Percentiles rank a stretch among this genome's conserved stretches.
Conservation (phyloP, 805 yeast species). For the Candida alai region DNA sequence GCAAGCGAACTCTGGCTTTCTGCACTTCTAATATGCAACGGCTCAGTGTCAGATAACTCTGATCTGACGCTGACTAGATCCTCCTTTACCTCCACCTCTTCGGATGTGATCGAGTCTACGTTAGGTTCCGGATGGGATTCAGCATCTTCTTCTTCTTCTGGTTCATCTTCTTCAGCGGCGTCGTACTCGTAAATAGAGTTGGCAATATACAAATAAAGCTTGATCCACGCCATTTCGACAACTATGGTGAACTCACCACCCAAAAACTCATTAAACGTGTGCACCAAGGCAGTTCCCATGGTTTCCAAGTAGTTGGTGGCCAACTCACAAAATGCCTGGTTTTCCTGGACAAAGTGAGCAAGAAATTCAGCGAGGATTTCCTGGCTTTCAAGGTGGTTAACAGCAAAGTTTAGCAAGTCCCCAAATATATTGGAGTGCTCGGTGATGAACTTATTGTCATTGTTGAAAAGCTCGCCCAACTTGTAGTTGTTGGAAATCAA, state of each 20-base stretch:
- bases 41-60: conserved; percentile 20
- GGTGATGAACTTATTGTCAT: conserved; percentile 17
- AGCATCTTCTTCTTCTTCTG: conserved; percentile 13
- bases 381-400: conserved; percentile 27
- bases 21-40: conserved; percentile 21
- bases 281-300: conserved; percentile 37
- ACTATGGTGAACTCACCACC: conserved; percentile 27
- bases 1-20: conserved; percentile 4
- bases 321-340: conserved; percentile 20
- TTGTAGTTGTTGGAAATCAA: conserved; percentile 29
- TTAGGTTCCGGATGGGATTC: too few species aligned
- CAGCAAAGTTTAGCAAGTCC: conserved; percentile 30
- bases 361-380: conserved; percentile 29
- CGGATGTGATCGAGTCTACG: conserved; percentile 1
- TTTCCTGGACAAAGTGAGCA: conserved; percentile 28
- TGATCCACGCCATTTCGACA: conserved; percentile 38
- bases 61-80: conserved; percentile 15
- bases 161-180: conserved; percentile 11
- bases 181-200: conserved; percentile 28
- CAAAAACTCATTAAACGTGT: conserved; percentile 34
- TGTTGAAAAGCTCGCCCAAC: conserved; percentile 16
- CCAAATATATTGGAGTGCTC: conserved; percentile 34
- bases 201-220: conserved; percentile 38
- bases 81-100: conserved; percentile 11
- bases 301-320: conserved; percentile 35